Evolutionary conservation across 1,284 basidiomycete species (phyloP).

Genomic region (Pterulicium gracile): DNA sequence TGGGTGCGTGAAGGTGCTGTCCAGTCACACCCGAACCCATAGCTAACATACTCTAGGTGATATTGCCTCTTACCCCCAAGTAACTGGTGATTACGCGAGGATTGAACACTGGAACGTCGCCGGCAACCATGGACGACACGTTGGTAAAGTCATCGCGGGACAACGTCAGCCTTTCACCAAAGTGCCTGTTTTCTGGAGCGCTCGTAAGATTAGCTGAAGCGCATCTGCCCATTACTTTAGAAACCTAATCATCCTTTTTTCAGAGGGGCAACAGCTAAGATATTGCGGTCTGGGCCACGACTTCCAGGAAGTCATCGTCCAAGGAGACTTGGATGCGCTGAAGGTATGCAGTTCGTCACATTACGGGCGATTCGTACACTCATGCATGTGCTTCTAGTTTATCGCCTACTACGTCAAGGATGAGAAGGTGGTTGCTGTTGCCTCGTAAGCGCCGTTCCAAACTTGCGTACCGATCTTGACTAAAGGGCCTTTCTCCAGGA

Average conservation of each 20-base stretch:
- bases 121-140: conserved; percentile 77
- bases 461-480: too few species aligned
- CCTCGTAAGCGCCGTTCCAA: conserved; percentile 36
- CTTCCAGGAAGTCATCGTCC: conserved; percentile 67
- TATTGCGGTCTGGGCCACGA: conserved; percentile 68
- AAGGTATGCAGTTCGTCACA: conserved; percentile 42
- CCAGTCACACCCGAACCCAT: not conserved
- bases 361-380: too few species aligned
- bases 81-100: conserved; percentile 40
- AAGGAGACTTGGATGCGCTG: conserved; percentile 70
- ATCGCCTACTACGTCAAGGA: conserved; percentile 79
- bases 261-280: conserved; percentile 68
- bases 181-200: conserved; percentile 86
- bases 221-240: not conserved
- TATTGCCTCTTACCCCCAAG: conserved; percentile 77
- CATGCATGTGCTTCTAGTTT: conserved; percentile 53
- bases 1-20: conserved; percentile 40
- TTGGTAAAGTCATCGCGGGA: conserved; percentile 68
- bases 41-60: conserved; percentile 39
- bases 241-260: conserved; percentile 14
- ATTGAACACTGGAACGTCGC: conserved; percentile 94
- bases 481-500: conserved; percentile 40
- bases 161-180: conserved; percentile 60
- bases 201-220: conserved; percentile 36
- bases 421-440: conserved; percentile 73